Conservation (phyloP, 495 filamentous ascomycete species). For the Podospora australis region DNA sequence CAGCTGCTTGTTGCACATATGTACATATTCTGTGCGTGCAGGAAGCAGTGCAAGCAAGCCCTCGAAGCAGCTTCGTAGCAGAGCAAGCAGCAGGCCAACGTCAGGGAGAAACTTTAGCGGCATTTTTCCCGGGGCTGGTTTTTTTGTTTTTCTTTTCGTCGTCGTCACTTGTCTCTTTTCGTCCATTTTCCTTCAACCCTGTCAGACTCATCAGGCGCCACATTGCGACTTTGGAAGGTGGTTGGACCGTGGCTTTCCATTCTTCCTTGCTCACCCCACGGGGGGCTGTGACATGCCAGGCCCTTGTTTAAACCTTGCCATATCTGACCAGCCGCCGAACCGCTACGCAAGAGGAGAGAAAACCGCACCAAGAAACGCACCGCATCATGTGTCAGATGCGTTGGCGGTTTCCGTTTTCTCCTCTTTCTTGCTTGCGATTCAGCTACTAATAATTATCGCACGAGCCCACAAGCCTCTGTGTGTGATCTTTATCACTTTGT, state of each 20-base stretch:
- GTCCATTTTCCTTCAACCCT: neutral
- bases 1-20: too few species aligned
- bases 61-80: too few species aligned
- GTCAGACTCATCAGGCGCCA: neutral
- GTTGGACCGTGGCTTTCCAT: neutral
- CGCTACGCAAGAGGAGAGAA: neutral
- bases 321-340: constrained; percentile 2
- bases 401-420: neutral
- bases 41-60: too few species aligned
- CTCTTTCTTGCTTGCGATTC: neutral
- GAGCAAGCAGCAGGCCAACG: too few species aligned
- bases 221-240: neutral
- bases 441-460: constrained; percentile 1
- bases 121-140: neutral
- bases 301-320: neutral
- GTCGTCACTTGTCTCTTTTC: neutral
- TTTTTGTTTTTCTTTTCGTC: neutral
- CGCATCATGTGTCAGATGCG: constrained; percentile 9
- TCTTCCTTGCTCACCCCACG: neutral
- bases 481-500: too few species aligned
- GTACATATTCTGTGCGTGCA: too few species aligned
- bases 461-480: neutral
- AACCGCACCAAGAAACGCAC: neutral
- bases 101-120: too few species aligned
- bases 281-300: neutral